Evolutionary conservation across 805 yeast species (phyloP).

Genomic region (Scheffersomyces amazonensis): DNA sequence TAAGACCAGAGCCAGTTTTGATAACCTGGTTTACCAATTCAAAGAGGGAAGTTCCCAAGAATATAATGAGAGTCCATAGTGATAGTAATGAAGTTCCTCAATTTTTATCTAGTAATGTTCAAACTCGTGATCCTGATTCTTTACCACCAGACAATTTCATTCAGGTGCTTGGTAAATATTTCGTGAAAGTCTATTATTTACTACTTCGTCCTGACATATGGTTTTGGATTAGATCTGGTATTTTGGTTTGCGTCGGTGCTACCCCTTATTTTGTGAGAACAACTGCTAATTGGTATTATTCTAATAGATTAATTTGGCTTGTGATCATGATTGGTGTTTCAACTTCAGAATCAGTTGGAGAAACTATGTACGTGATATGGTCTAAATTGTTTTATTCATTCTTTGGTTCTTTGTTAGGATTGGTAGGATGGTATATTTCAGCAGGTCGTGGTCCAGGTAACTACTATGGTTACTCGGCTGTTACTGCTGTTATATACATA

Average conservation of each 20-base stretch:
- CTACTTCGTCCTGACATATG: constrained; percentile 19
- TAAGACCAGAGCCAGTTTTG: constrained; percentile 16
- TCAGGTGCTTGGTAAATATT: constrained; percentile 17
- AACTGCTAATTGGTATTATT: constrained; percentile 27
- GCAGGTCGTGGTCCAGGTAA: constrained; percentile 30
- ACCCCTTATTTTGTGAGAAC: constrained; percentile 23
- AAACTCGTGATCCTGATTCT: constrained; percentile 26
- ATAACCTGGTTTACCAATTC: constrained; percentile 14
- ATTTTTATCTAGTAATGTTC: constrained; percentile 8
- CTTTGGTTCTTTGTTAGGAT: constrained; percentile 26
- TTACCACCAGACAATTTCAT: constrained; percentile 18
- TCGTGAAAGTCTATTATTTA: constrained; percentile 14
- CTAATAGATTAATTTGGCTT: constrained; percentile 25
- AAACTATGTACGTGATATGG: constrained; percentile 22
- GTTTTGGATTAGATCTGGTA: constrained; percentile 28
- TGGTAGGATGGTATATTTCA: constrained; percentile 34
- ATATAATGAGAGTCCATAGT: constrained; percentile 2
- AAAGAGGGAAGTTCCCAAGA: constrained; percentile 5
- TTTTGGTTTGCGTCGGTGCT: constrained; percentile 18
- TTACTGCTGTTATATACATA: constrained; percentile 21
- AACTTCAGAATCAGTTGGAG: constrained; percentile 27
- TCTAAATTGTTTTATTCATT: constrained; percentile 23
- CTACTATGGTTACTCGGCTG: constrained; percentile 28
- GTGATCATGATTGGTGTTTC: constrained; percentile 30
- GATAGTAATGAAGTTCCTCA: constrained; percentile 4